Base-by-base conservation (phyloP, 345 rosid genomes). In the Cardiospermum halicacabum region DNA sequence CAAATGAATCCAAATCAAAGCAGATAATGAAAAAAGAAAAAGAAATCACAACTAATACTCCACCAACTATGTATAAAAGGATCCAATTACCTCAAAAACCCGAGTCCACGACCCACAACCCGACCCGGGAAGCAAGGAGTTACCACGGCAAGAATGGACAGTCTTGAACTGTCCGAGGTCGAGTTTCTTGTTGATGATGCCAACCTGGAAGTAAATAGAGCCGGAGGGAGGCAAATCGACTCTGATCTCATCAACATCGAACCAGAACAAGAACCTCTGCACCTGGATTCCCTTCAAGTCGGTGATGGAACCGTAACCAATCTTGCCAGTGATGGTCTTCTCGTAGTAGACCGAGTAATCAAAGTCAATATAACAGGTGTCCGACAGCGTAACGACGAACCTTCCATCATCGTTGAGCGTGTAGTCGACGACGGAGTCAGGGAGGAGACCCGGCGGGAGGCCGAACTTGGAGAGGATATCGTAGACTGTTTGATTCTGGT, bases 301-400 rank as follows among this genome's bases (percentile, higher is more conserved):
- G 6, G 86, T 68, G 66, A 93, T 93, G 31, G 92, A 78, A 36
- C 98, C 97, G 60, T 85, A 86, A 16, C 84, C 60, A 65, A 93
- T 82, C 53, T 67, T 81, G 2, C 98, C 98, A 0, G 89, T 73
- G 56, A 93, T 77, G 22, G 69, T 79, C 66, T 71, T 65, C 0
- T 86, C 97, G 80, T 90, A 93, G 74, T 81, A 82, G 64, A 91
- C 89, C 78, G 85, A 82, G 83, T 88, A 93, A 13, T 88, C 98
- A 60, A 93, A 93, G 62, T 86, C 76, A 11, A 93, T 59, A 63
- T 81, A 77, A 54, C 98, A 93, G 6, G 89, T 72, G 9, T 71
- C 64, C 37, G 80, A 60, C 62, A 93, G 67, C 39, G 48, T 56
- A 42, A 93, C 92, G 30, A 71, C 62, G 80, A 93, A 87, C 1